A percentile compares a stretch with the other conserved stretches of the same genome.
Evolutionary conservation across 768 basidiomycete species (phyloP).

Genomic region (Dacryopinax primogenitus): DNA sequence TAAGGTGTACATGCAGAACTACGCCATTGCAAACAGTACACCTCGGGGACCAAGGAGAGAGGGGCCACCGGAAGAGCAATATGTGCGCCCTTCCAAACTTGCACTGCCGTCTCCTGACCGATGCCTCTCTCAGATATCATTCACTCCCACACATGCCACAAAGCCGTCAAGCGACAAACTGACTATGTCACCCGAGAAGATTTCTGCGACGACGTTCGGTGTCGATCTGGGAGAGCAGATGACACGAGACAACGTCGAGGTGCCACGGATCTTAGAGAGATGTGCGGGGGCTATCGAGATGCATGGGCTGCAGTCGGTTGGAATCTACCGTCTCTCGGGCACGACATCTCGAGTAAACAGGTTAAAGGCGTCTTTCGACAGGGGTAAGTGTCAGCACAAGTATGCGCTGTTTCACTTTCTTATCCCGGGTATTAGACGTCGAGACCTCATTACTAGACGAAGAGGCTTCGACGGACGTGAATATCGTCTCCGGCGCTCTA

Average conservation of each 20-base stretch:
- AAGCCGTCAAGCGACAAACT: background rate
- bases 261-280: conserved; percentile 75
- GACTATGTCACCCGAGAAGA: conserved; percentile 14
- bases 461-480: conserved; percentile 90
- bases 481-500: conserved; percentile 84
- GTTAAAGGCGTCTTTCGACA: conserved; percentile 72
- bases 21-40: conserved; percentile 69
- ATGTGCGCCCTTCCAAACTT: conserved; percentile 47
- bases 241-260: conserved; percentile 76
- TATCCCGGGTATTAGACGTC: conserved; percentile 43
- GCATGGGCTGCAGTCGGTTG: conserved; percentile 68
- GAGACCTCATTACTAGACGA: conserved; percentile 78
- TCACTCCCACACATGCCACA: conserved; percentile 15
- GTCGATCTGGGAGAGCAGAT: conserved; percentile 88
- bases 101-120: conserved; percentile 7
- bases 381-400: conserved; percentile 52
- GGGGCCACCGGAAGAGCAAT: conserved; percentile 83
- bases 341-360: conserved; percentile 75
- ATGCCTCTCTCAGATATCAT: conserved; percentile 48
- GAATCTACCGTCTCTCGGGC: conserved; percentile 89
- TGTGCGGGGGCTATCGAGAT: conserved; percentile 88
- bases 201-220: conserved; percentile 62
- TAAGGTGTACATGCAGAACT: conserved; percentile 95
- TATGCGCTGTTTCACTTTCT: background rate
- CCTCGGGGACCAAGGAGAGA: conserved; percentile 64